Percentiles rank a stretch among this genome's conserved stretches.
phyloP scores from a whole-genome alignment of 805 yeast genomes.

The Lipomyces anomalus region DNA sequence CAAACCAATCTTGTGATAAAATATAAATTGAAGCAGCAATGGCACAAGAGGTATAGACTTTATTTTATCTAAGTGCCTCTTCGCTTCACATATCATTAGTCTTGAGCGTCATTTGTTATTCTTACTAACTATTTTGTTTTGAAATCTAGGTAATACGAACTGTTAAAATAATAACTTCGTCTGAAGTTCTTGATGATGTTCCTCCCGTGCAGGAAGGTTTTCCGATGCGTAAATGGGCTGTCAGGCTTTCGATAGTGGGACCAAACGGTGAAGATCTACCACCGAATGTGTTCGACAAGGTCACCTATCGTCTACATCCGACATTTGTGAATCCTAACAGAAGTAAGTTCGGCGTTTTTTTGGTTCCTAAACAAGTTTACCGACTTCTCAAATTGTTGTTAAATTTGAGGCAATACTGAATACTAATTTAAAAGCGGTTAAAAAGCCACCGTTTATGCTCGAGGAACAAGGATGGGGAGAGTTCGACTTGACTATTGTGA shows the following conservation, averaged over 20 bases:
- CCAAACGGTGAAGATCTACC: conserved; percentile 77
- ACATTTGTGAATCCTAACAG: conserved; percentile 88
- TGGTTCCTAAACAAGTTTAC: background rate
- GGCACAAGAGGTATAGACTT: too few relatives aligned
- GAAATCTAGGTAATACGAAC: conserved; percentile 22
- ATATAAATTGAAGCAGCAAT: too few relatives aligned
- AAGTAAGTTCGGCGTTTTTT: conserved; percentile 17
- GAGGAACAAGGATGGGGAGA: conserved; percentile 99
- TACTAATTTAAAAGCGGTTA: conserved; percentile 40
- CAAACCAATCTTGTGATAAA: too few relatives aligned
- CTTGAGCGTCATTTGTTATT: too few relatives aligned
- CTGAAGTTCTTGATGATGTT: conserved; percentile 61
- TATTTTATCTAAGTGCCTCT: too few relatives aligned
- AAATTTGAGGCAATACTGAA: background rate
- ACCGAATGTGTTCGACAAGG: conserved; percentile 84
- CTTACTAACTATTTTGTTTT: too few relatives aligned
- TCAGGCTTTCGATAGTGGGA: conserved; percentile 68
- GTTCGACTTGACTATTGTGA: conserved; percentile 76
- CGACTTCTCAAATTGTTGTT: background rate
- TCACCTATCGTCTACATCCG: conserved; percentile 89
- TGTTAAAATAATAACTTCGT: conserved; percentile 18
- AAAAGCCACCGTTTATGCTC: conserved; percentile 77
- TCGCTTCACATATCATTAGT: too few relatives aligned
- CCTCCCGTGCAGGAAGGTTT: conserved; percentile 84
- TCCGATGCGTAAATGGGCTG: conserved; percentile 93